Base-by-base conservation (phyloP, 495 filamentous ascomycete species). In the Pyrenula massariospora region DNA sequence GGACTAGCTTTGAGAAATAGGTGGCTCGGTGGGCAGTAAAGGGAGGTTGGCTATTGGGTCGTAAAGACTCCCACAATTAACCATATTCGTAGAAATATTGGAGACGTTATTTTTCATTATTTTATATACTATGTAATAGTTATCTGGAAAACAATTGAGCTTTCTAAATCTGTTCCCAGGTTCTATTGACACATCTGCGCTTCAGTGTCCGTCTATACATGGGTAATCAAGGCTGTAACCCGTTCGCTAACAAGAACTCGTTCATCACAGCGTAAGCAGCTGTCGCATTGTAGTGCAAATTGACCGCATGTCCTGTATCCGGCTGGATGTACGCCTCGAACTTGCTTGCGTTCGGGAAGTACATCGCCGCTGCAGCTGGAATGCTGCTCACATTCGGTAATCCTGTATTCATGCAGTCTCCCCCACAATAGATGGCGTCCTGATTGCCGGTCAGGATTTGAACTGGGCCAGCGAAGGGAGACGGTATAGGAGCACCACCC, bases 381-480 rank as follows among this genome's bases (percentile, higher is more conserved):
- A 84, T 70, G 5, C 72, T 73, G 1, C 64, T 50, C 10, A 63
- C 22, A 5, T 59, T 57, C 2, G 65, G 60, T 25, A 61, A 56
- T 2, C 67, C 65, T 3, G 74, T 74, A 3, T 65, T 62, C 0
- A 63, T 50, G 58, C 79, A 82, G 55, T 81, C 70, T 19, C 79
- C 75, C 3, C 76, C 79, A 58, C 79, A 83, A 59, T 74, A 81
- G 0, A 72, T 68, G 2, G 73, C 24, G 58, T 82, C 79, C 23
- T 75, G 62, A 10, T 68, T 59, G 55, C 77, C 73, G 11, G 71
- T 72, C 52, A 79, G 60, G 19, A 82, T 62, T 21, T 76, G 59
- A 1, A 80, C 77, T 0, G 77, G 76, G 0, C 75, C 75, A 12
- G 60, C 65, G 58, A 76, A 80, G 2, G 67, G 65, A 19, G 61